Base-by-base conservation (phyloP, 2,329 filamentous ascomycete genomes). In the Claviceps digitariae region DNA sequence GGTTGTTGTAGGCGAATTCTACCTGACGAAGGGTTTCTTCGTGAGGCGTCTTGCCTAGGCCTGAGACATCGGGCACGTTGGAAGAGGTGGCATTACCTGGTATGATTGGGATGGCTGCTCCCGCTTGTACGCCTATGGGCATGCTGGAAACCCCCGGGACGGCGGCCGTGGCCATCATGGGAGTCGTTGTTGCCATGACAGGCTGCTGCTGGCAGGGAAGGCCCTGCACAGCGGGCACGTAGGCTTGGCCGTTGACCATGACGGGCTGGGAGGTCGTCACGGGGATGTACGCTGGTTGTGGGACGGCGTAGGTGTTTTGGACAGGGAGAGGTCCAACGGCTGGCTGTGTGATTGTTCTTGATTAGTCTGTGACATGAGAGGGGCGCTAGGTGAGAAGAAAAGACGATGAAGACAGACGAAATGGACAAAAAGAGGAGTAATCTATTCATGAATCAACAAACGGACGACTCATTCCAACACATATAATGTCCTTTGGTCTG, bases 41-140 rank as follows among this genome's bases (percentile, higher is more conserved):
- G 53, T 62, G 63, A 38, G 67, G 65, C 1, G 77, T 81, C 57
- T 71, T 73, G 57, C 77, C 77, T 51, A 79, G 60, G 53, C 77
- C 72, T 65, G 74, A 65, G 55, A 78, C 70, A 56, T 81, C 75
- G n/a, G 73, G 71, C 57, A 69, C 44, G 50, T 36, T 43, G 52
- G 50, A 46, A 47, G 51, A 41, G 47, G 41, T 49, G 45, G 40
- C 17, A 64, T 69, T 73, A 69, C 71, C 72, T 71, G 69, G 64
- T 61, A 72, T 62, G 59, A 70, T 58, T 57, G 65, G 65, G 50
- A 64, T 52, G 44, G 61, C 59, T 46, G 48, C 58, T 25, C 51
- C 58, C 34, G 59, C 52, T 49, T 57, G 55, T 53, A 56, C 55
- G 47, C 55, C 40, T 44, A 64, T 51, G 29, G 59, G 56, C 48